Base-by-base conservation (phyloP, 2,329 filamentous ascomycete species). In the Parafenestella ontariensis region DNA sequence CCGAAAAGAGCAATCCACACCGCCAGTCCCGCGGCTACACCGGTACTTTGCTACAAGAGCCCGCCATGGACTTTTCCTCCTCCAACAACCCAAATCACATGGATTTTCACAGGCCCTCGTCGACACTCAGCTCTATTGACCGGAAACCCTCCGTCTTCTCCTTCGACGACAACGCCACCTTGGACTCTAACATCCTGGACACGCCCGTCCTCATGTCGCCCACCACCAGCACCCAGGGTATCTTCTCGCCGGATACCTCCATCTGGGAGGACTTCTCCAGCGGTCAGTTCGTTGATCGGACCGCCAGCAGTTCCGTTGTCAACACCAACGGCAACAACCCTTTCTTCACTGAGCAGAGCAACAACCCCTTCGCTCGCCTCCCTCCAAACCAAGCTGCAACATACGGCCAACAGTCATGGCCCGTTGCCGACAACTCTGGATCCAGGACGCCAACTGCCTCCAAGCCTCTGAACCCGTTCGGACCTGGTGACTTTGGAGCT, bases 401-500 rank as follows among this genome's bases (percentile, higher is more conserved):
- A 59, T 79, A 82, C 59, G 76, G 76, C 52, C 81, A 83, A 63
- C 79, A 80, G 59, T 73, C 78, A 58, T 93, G 90, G 89, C 80
- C 86, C 45, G 82, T 78, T 39, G 37, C 88, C 72, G 83, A 86
- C 64, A 81, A 80, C 65, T 90, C 89, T 23, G 89, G 87, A 47
- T 85, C 90, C 58, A 89, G 87, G 74, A 94, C 91, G 6, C 89
- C 90, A 15, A 86, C 92, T 57, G 87, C 86, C 57, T 81, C 85
- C 60, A 92, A 90, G 70, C 87, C 86, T 48, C 90, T 91, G 68
- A 88, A 90, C 66, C 84, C 87, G 41, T 85, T 84, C 66, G 77
- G 80, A 33, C 71, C 73, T 29, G 75, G 79, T 34, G 81, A 84
- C 43, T 81, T 81, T 67, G 81, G 84, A 49, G 64, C 62, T 72